Percentiles rank a stretch among this genome's conserved stretches.
Evolutionary conservation across 2,329 filamentous ascomycete species (phyloP).

Genomic region (Sclerotinia sclerotiorum): DNA sequence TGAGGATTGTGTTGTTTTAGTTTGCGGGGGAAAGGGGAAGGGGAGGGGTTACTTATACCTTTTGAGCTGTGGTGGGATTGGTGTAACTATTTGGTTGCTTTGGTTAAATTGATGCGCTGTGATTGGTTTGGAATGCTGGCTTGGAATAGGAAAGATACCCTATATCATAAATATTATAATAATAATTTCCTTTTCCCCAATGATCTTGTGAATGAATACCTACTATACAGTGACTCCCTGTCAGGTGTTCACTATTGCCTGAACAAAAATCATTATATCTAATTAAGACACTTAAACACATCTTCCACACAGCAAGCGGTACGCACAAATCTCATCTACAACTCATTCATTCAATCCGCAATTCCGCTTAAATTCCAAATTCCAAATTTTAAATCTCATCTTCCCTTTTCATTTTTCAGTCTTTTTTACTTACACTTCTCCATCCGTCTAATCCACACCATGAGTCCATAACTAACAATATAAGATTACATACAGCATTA

Average conservation of each 20-base stretch:
- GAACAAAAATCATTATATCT: too few relatives aligned
- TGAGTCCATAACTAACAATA: neutral
- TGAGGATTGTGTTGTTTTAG: conserved; percentile 24
- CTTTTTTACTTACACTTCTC: neutral
- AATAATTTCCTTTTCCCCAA: too few relatives aligned
- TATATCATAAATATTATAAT: neutral
- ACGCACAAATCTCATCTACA: too few relatives aligned
- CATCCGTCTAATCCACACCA: too few relatives aligned
- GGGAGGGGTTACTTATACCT: neutral
- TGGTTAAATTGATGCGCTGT: neutral
- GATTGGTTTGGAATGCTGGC: too few relatives aligned
- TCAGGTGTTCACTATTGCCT: neutral
- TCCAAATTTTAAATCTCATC: neutral
- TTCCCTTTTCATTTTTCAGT: too few relatives aligned
- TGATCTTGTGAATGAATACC: neutral
- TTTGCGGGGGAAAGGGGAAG: too few relatives aligned
- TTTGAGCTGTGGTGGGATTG: neutral
- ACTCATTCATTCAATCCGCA: too few relatives aligned
- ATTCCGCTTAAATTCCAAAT: too few relatives aligned
- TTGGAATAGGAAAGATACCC: too few relatives aligned
- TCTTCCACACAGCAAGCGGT: too few relatives aligned
- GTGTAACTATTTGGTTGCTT: neutral
- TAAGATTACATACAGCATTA: neutral
- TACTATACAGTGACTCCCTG: neutral
- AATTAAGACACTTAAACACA: too few relatives aligned